Conservation (phyloP, 257 asterid species). For the Avicennia marina region DNA sequence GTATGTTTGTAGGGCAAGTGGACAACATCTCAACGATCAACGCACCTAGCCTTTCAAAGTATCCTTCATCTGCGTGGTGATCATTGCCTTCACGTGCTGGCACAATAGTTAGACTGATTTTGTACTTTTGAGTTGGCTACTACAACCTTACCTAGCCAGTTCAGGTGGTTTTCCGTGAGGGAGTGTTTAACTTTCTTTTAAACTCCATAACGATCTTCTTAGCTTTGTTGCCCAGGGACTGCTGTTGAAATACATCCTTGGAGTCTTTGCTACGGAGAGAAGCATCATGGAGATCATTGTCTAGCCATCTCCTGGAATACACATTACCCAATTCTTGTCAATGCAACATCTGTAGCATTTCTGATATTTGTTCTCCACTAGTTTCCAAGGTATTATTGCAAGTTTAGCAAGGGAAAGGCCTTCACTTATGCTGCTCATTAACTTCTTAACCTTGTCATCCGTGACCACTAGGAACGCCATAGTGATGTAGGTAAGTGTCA, state of each 20-base stretch:
- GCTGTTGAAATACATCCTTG: constrained; percentile 8
- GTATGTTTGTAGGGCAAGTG: constrained; percentile 37
- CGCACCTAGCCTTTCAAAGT: constrained; percentile 17
- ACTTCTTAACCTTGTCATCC: neutral
- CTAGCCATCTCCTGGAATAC: constrained; percentile 16
- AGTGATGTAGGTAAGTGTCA: constrained; percentile 24
- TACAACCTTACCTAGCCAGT: constrained; percentile 26
- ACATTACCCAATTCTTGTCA: constrained; percentile 9
- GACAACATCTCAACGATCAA: constrained; percentile 36
- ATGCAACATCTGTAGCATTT: constrained; percentile 17
- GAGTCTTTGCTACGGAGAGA: neutral
- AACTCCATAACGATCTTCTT: neutral
- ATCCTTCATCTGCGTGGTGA: constrained; percentile 4
- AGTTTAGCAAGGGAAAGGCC: constrained; percentile 14
- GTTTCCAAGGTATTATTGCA: neutral
- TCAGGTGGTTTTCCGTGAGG: constrained; percentile 17
- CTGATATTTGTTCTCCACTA: constrained; percentile 1
- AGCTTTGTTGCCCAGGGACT: neutral
- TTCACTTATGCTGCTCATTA: constrained; percentile 18
- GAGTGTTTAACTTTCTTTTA: neutral
- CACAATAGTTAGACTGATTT: constrained; percentile 24
- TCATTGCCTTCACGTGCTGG: neutral
- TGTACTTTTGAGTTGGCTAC: constrained; percentile 37
- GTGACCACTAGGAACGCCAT: constrained; percentile 16
- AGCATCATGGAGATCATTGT: constrained; percentile 5